A percentile compares a stretch with the other conserved stretches of the same genome.
phyloP scores from a whole-genome alignment of 2,329 filamentous ascomycete genomes.

The Karstenula rhodostoma region DNA sequence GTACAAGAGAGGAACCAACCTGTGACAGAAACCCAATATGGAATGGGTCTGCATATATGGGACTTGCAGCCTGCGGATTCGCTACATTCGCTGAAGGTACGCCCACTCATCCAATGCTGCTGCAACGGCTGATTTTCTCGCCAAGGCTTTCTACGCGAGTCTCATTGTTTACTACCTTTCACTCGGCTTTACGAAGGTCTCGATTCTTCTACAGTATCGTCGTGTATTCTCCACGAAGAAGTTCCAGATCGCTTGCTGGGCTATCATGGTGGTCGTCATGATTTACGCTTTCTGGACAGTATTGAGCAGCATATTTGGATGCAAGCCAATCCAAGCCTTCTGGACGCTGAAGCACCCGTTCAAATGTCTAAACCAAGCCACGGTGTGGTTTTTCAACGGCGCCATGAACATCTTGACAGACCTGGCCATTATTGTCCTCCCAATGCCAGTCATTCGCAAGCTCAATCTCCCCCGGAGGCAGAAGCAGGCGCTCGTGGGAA shows the following conservation, averaged over 20 bases:
- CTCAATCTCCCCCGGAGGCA: constrained; percentile 46
- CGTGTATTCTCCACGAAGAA: constrained; percentile 41
- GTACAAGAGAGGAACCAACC: constrained; percentile 19
- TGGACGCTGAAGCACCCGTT: constrained; percentile 41
- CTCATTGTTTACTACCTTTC: constrained; percentile 45
- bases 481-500: constrained; percentile 46
- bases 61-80: constrained; percentile 26
- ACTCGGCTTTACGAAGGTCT: constrained; percentile 43
- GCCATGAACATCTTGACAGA: constrained; percentile 45
- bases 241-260: constrained; percentile 36
- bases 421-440: constrained; percentile 44
- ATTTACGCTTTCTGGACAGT: constrained; percentile 42
- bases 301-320: constrained; percentile 44
- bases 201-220: constrained; percentile 44
- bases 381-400: constrained; percentile 42
- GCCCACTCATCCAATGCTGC: background rate
- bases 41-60: constrained; percentile 38
- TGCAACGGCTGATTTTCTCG: constrained; percentile 10
- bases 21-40: constrained; percentile 35
- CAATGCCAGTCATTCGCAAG: constrained; percentile 44
- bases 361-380: constrained; percentile 40
- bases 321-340: constrained; percentile 42
- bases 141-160: constrained; percentile 43
- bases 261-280: constrained; percentile 34
- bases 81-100: constrained; percentile 36